Conservation (phyloP, 768 basidiomycete genomes). For the Calocera viscosa region DNA sequence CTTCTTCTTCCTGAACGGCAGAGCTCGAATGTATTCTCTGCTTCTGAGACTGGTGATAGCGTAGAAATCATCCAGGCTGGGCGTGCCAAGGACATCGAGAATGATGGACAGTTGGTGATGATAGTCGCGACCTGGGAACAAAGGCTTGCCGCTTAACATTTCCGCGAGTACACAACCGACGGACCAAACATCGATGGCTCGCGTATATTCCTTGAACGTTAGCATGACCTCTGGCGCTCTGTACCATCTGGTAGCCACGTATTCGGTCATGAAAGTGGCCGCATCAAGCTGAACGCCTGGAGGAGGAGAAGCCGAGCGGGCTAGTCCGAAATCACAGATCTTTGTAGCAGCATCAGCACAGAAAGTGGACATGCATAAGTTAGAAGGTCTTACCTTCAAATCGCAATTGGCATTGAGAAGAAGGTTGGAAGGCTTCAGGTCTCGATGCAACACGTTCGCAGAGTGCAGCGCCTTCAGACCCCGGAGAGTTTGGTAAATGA, state of each 20-base stretch:
- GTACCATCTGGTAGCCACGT: slow-evolving; percentile 98
- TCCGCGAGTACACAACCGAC: slow-evolving; percentile 45
- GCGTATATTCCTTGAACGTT: slow-evolving; percentile 94
- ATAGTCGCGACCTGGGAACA: slow-evolving; percentile 88
- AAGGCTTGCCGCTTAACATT: slow-evolving; percentile 92
- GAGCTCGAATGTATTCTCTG: slow-evolving; percentile 85
- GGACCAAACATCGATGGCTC: slow-evolving; percentile 11
- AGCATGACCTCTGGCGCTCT: slow-evolving; percentile 99
- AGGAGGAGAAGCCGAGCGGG: slow-evolving; percentile 40
- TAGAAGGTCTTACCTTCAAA: slow-evolving; percentile 24
- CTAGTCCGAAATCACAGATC: slow-evolving; percentile 80
- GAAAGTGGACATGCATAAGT: neutral
- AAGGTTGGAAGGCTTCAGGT: slow-evolving; percentile 33
- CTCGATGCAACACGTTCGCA: slow-evolving; percentile 60
- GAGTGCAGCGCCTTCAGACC: slow-evolving; percentile 94
- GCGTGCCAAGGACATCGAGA: slow-evolving; percentile 92
- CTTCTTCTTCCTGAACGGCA: slow-evolving; percentile 82
- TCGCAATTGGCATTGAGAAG: slow-evolving; percentile 33
- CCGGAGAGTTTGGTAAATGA: slow-evolving; percentile 81
- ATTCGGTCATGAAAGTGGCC: slow-evolving; percentile 76
- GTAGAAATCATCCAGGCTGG: slow-evolving; percentile 94
- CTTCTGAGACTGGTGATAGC: slow-evolving; percentile 86
- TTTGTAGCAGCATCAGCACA: slow-evolving; percentile 2
- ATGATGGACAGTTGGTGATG: slow-evolving; percentile 94
- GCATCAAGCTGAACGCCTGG: slow-evolving; percentile 16